Percentiles rank a stretch among this genome's conserved stretches.
phyloP scores from a whole-genome alignment of 352 stramenopile genomes.

The Phytophthora hybrid region DNA sequence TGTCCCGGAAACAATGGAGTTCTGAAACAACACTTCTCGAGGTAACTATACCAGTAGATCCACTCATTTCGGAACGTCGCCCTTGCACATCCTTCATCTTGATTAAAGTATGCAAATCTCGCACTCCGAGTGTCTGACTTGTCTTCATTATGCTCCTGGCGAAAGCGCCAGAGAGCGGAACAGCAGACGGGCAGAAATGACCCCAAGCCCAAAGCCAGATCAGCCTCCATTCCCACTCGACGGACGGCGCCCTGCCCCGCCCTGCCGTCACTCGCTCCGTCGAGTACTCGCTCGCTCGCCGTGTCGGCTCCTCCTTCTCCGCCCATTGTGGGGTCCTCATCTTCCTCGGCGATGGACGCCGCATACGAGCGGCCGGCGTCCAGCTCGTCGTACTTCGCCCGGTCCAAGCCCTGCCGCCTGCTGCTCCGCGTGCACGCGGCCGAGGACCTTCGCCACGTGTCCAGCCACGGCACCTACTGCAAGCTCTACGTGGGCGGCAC shows the following conservation, averaged over 20 bases:
- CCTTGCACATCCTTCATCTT: slow-evolving; percentile 5
- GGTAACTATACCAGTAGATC: not conserved
- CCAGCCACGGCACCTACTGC: slow-evolving; percentile 77
- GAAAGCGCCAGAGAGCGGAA: slow-evolving; percentile 31
- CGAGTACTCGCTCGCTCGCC: slow-evolving; percentile 22
- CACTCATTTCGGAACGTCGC: slow-evolving; percentile 7
- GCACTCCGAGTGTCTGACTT: not conserved
- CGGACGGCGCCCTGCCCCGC: slow-evolving; percentile 2
- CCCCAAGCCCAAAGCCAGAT: slow-evolving; percentile 36
- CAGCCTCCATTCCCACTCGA: slow-evolving; percentile 9
- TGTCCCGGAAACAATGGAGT: slow-evolving; percentile 2
- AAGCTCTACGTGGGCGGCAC: slow-evolving; percentile 69
- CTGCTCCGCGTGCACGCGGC: slow-evolving; percentile 74
- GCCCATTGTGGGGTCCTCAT: slow-evolving; percentile 25
- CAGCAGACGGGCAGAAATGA: slow-evolving; percentile 19
- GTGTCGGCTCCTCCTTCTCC: not conserved
- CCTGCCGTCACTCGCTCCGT: slow-evolving; percentile 28
- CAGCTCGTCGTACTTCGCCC: slow-evolving; percentile 47
- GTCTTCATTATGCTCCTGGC: slow-evolving; percentile 14
- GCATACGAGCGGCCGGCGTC: slow-evolving; percentile 45
- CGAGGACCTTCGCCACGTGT: slow-evolving; percentile 68
- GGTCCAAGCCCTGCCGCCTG: slow-evolving; percentile 42
- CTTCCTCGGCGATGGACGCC: slow-evolving; percentile 32
- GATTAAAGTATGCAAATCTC: slow-evolving; percentile 18
- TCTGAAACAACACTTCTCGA: slow-evolving; percentile 3